Conservation (phyloP, 768 basidiomycete genomes). For the Pilatotrama ljubarskyi region DNA sequence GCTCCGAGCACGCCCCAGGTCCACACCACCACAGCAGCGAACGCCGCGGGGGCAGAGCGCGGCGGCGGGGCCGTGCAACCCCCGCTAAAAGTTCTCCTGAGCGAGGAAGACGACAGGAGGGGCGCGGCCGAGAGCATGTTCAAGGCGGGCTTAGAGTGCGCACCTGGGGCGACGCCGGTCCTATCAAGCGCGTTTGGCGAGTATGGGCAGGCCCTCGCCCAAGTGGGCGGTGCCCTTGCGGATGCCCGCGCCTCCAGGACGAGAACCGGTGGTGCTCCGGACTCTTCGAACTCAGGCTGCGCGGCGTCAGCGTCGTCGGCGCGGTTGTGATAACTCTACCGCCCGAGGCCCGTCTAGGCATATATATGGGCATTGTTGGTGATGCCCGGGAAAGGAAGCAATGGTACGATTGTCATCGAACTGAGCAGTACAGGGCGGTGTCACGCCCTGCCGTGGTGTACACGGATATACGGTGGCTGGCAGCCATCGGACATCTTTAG, state of each 20-base stretch:
- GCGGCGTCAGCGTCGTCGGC: background rate
- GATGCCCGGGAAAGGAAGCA: background rate
- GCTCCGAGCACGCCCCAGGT: background rate
- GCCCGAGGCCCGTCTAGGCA: background rate
- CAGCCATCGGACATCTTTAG: no score
- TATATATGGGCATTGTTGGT: no score
- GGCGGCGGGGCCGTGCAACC: background rate
- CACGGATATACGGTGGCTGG: no score
- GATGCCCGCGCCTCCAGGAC: background rate
- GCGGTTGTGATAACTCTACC: background rate
- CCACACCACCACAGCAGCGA: background rate
- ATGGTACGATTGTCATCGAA: background rate
- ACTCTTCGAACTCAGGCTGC: background rate
- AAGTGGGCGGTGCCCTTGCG: background rate
- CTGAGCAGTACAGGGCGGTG: no score
- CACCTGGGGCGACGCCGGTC: conserved; percentile 25
- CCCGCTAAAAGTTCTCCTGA: background rate
- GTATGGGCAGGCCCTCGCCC: background rate
- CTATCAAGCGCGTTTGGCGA: conserved; percentile 10
- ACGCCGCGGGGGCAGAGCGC: background rate
- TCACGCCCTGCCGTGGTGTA: no score
- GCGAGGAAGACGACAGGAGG: conserved; percentile 3
- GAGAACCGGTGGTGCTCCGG: background rate
- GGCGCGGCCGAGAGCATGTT: conserved; percentile 8
- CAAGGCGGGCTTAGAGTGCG: conserved; percentile 25